Evolutionary conservation across 306 rosid species (phyloP).

Genomic region (Cucurbita moschata): DNA sequence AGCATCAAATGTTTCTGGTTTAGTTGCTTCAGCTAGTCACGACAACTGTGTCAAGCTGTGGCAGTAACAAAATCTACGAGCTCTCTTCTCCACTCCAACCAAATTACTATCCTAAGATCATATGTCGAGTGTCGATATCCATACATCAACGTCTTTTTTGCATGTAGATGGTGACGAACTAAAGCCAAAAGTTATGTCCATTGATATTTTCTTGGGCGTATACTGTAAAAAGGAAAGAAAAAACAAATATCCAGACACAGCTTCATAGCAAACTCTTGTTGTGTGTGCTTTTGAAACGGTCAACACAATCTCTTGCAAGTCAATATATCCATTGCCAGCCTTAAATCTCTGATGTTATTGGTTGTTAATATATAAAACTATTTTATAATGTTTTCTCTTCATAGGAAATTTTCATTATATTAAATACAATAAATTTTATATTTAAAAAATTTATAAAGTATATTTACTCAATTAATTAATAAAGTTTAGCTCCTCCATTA

Average conservation of each 20-base stretch:
- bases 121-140: neutral
- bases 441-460: too few relatives aligned
- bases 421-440: too few relatives aligned
- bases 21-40: constrained; percentile 69
- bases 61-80: constrained; percentile 27
- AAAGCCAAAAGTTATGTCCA: neutral
- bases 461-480: too few relatives aligned
- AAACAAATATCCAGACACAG: neutral
- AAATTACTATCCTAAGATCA: neutral
- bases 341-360: too few relatives aligned
- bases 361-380: too few relatives aligned
- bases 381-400: too few relatives aligned
- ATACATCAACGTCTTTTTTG: constrained; percentile 13
- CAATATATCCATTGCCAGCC: too few relatives aligned
- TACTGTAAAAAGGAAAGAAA: neutral
- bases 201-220: neutral
- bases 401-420: too few relatives aligned
- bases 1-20: constrained; percentile 30
- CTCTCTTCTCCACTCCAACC: neutral
- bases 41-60: constrained; percentile 58
- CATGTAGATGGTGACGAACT: neutral
- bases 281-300: neutral
- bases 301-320: too few relatives aligned
- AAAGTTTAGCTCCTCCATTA: too few relatives aligned
- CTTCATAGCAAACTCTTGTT: neutral